Percentiles rank a stretch among this genome's conserved stretches.
These are phyloP conservation scores for Monilinia laxa DNA, from an alignment of 2,329 filamentous ascomycete species.

Conservation along the genomic window DNA sequence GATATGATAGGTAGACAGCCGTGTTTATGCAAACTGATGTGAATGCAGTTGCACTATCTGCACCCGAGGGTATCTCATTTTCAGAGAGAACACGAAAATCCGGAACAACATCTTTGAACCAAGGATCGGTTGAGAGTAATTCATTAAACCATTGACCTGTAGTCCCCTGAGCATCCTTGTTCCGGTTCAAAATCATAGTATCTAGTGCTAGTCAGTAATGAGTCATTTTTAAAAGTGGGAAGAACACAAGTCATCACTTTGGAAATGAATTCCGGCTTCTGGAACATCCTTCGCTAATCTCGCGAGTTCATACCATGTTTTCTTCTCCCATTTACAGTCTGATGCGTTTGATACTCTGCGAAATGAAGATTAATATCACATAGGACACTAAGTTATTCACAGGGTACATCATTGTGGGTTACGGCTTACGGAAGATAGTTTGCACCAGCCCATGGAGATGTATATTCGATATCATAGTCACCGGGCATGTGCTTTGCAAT, in stretches of 20 bases:
- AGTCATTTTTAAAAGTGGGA: neutral
- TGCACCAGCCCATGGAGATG: conserved; percentile 85
- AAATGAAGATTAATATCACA: conserved; percentile 37
- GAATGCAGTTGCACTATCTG: conserved; percentile 73
- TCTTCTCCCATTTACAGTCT: conserved; percentile 56
- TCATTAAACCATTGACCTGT: conserved; percentile 55
- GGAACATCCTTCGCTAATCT: conserved; percentile 63
- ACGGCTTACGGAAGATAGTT: conserved; percentile 68
- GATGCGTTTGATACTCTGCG: conserved; percentile 29
- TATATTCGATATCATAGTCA: conserved; percentile 88
- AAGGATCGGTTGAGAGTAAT: conserved; percentile 65
- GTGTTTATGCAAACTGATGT: conserved; percentile 91
- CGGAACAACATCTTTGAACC: conserved; percentile 70
- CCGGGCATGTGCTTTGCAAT: conserved; percentile 89
- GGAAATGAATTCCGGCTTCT: conserved; percentile 79
- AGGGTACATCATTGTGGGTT: conserved; percentile 6
- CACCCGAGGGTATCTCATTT: conserved; percentile 59
- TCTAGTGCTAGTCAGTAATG: conserved; percentile 40
- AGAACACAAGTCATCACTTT: conserved; percentile 48
- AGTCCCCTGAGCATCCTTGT: conserved; percentile 30
- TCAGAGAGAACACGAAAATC: conserved; percentile 65
- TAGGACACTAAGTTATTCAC: conserved; percentile 9
- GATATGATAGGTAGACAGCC: conserved; percentile 81
- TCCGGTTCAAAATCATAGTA: conserved; percentile 51
- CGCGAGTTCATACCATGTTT: conserved; percentile 64